Conservation (phyloP, 352 stramenopile species). For the Phytophthora pinifolia region DNA sequence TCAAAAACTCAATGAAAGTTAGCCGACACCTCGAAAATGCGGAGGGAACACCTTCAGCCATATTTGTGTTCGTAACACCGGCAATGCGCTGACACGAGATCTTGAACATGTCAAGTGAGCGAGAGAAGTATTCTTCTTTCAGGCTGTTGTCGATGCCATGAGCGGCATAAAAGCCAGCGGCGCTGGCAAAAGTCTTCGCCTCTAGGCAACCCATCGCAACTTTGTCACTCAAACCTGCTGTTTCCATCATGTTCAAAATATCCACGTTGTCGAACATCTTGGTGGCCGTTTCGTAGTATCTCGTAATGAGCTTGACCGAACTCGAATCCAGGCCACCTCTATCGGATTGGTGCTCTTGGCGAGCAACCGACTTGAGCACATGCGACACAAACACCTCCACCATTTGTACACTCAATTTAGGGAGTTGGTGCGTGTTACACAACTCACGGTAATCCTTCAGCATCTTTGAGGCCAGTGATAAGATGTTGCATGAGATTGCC, state of each 20-base stretch:
- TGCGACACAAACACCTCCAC: constrained; percentile 82
- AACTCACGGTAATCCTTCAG: constrained; percentile 77
- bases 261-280: constrained; percentile 86
- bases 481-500: constrained; percentile 64
- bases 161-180: constrained; percentile 63
- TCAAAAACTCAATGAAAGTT: constrained; percentile 73
- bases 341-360: constrained; percentile 45
- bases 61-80: not conserved
- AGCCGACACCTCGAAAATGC: constrained; percentile 47
- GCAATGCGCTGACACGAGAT: constrained; percentile 34
- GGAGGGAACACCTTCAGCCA: not conserved
- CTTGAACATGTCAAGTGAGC: constrained; percentile 66
- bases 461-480: constrained; percentile 73
- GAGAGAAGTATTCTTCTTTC: constrained; percentile 57
- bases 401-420: constrained; percentile 79
- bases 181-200: constrained; percentile 63
- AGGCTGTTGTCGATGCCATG: constrained; percentile 35
- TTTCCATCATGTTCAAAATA: constrained; percentile 69
- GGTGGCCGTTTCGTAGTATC: constrained; percentile 74
- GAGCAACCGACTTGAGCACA: constrained; percentile 71
- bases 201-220: constrained; percentile 64
- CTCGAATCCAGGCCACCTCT: constrained; percentile 19
- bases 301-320: constrained; percentile 46
- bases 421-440: constrained; percentile 63
- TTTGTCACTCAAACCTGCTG: constrained; percentile 37